Evolutionary conservation across 2,329 filamentous ascomycete genomes (phyloP).

Genomic region (Sporothrix pallida): DNA sequence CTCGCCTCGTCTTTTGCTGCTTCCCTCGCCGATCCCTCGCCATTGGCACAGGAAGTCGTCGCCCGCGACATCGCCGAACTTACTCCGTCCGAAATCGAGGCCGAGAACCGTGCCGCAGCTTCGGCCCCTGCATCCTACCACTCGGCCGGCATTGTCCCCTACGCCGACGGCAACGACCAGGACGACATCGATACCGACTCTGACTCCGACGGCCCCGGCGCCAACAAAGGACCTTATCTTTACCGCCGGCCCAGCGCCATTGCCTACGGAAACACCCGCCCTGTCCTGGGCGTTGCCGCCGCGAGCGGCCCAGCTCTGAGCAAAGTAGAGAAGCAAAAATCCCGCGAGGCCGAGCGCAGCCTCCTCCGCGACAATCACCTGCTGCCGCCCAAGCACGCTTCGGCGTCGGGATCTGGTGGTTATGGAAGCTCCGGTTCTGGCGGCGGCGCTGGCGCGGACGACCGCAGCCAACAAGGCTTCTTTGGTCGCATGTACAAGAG

Average conservation of each 20-base stretch:
- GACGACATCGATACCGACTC: conserved; percentile 42
- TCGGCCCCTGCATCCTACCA: conserved; percentile 29
- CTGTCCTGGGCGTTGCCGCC: conserved; percentile 67
- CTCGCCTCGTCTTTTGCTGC: conserved; percentile 47
- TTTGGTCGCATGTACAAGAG: conserved; percentile 49
- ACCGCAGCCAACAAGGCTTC: conserved; percentile 43
- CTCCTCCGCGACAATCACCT: conserved; percentile 70
- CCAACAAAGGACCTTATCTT: conserved; percentile 52
- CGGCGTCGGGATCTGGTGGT: conserved; percentile 28
- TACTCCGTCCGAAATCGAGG: conserved; percentile 58
- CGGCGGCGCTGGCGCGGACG: not conserved
- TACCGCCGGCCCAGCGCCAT: conserved; percentile 82
- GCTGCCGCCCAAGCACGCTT: conserved; percentile 63
- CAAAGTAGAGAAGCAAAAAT: conserved; percentile 61
- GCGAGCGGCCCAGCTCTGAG: conserved; percentile 57
- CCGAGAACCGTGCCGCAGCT: conserved; percentile 23
- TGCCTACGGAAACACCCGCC: conserved; percentile 72
- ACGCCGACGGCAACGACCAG: conserved; percentile 44
- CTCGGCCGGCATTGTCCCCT: conserved; percentile 29
- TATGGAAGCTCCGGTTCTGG: not conserved
- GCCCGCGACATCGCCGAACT: conserved; percentile 70
- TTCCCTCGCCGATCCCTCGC: conserved; percentile 66
- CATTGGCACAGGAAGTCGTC: conserved; percentile 68
- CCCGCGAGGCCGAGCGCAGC: conserved; percentile 63
- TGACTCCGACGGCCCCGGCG: conserved; percentile 47